phyloP scores from a whole-genome alignment of 2,329 filamentous ascomycete genomes.

The Fulvia fulva region DNA sequence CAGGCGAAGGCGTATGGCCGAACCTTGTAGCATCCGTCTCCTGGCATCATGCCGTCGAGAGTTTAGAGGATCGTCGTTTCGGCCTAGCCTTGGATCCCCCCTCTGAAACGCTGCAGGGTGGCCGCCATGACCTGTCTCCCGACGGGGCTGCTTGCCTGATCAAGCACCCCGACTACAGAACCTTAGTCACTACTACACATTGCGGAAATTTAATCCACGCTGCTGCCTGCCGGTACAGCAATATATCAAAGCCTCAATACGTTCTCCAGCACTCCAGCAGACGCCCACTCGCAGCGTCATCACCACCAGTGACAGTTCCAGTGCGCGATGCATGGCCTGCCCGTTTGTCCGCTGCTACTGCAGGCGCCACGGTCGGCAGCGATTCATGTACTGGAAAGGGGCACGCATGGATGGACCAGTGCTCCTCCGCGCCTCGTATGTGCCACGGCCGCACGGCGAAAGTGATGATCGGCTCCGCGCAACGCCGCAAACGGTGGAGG shows the following conservation, averaged over 20 bases:
- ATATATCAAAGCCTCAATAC: not conserved
- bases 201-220: not conserved
- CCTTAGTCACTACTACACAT: not conserved
- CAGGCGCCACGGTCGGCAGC: not conserved
- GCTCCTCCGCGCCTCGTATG: not conserved
- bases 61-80: not conserved
- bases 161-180: not conserved
- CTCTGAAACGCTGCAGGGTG: not conserved
- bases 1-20: not conserved
- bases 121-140: not conserved
- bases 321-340: not conserved
- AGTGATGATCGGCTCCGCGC: not conserved
- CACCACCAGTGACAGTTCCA: not conserved
- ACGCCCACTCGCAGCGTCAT: not conserved
- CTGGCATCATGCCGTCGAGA: not conserved
- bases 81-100: not conserved
- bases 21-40: conserved; percentile 1
- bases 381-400: not conserved
- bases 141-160: not conserved
- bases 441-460: not conserved
- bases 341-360: not conserved
- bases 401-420: not conserved
- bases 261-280: not conserved
- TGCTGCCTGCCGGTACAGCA: not conserved
- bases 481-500: not conserved